Percentiles rank a stretch among this genome's conserved stretches.
Evolutionary conservation across 306 rosid species (phyloP).

Genomic region (Cicer bijugum): DNA sequence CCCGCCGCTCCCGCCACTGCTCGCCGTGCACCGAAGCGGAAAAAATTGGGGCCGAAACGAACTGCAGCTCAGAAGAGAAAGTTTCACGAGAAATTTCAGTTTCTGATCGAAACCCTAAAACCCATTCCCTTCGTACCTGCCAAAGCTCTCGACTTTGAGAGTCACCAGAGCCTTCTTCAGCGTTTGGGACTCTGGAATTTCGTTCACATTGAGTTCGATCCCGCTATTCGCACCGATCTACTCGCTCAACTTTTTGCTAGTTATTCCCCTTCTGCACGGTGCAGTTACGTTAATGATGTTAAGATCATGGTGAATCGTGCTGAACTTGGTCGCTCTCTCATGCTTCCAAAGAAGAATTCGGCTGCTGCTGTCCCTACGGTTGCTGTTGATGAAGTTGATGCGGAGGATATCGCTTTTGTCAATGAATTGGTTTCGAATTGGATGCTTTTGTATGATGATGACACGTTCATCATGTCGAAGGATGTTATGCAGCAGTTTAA

Average conservation of each 20-base stretch:
- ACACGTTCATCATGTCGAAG: slow-evolving; percentile 60
- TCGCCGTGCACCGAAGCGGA: slow-evolving; percentile 58
- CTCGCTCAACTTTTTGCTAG: slow-evolving; percentile 65
- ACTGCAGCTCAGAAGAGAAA: slow-evolving; percentile 50
- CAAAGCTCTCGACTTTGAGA: slow-evolving; percentile 63
- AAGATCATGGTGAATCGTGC: slow-evolving; percentile 63
- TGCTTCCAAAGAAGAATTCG: slow-evolving; percentile 58
- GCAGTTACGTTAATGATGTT: slow-evolving; percentile 59
- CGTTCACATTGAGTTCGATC: slow-evolving; percentile 70
- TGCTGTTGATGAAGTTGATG: slow-evolving; percentile 32
- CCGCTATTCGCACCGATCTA: slow-evolving; percentile 60
- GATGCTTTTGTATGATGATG: slow-evolving; percentile 89
- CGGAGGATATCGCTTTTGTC: slow-evolving; percentile 53
- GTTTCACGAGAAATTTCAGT: slow-evolving; percentile 58
- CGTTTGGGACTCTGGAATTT: slow-evolving; percentile 85
- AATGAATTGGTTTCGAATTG: slow-evolving; percentile 68
- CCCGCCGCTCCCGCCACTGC: background rate
- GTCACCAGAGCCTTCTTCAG: slow-evolving; percentile 65
- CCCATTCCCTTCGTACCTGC: slow-evolving; percentile 75
- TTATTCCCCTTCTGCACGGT: slow-evolving; percentile 41
- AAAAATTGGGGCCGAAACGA: slow-evolving; percentile 42
- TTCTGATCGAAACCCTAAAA: slow-evolving; percentile 57
- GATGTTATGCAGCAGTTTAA: slow-evolving; percentile 54
- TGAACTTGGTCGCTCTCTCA: slow-evolving; percentile 75
- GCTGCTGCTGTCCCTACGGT: background rate